Base-by-base conservation (phyloP, 768 basidiomycete species). In the Boletus subparvulus region DNA sequence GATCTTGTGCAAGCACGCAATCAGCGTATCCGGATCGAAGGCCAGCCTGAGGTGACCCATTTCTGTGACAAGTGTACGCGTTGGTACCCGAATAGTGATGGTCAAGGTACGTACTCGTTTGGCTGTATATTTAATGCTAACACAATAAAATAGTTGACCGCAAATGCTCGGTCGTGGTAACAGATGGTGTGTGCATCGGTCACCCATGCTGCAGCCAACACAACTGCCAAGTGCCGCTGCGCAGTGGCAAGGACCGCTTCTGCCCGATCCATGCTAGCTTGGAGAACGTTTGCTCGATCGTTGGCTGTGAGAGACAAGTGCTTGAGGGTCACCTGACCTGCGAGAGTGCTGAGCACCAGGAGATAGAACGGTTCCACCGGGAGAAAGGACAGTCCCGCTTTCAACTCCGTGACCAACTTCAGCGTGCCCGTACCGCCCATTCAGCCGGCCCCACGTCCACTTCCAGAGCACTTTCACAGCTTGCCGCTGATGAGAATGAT, bases 61-160 rank as follows among this genome's bases (percentile, higher is more conserved):
- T 61, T 49, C 13, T 61, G 60, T 16, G 42, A 59, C 4, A 50
- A 43, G 40, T 60, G 52, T 6, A 60, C 48, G 2, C 14, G 6
- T 0, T 54, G 52, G 48, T 61, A 17, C 12, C 12, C 4, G 0
- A 9, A 19, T 40, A 0, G 1, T 5, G 14, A 53, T 41, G 53
- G 50, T 3, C n/a, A 12, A 48, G 6, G 45, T 40, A 21, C 2
- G 32, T 32, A 11, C 32, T 8, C 32, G 2, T 32, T 32, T 4
- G 7, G 28, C 28, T 28, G 28, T 28, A 7, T 28, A 7, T 4
- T 28, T 28, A 28, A 28, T 28, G 28, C 28, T 28, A 7, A 28
- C 28, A 28, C 28, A 28, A 4, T 28, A 28, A 28, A 28, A 4
- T 32, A n/a, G 44, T 4, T 19, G 52, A 55, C 49, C 1, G 1